Evolutionary conservation across 176 grass and related monocot genomes (phyloP), one percentile per base, ranked within the genome.

Genomic region (Hordeum marinum): DNA sequence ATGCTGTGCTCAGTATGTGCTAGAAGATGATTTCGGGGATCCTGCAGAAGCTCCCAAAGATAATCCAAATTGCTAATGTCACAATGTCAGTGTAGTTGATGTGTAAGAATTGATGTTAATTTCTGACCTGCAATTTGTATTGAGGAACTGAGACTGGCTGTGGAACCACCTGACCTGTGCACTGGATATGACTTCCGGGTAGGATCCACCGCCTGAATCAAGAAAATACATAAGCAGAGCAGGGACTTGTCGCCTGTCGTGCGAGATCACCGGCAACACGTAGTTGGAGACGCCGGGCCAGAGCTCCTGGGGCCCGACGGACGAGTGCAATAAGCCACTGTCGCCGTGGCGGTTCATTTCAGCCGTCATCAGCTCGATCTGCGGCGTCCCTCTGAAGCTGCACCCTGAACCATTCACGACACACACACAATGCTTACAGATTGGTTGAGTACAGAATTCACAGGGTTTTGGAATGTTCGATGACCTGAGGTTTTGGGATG

Each of bases 1-100:
- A 95, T 23, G 85, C 68, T 34, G 65, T 87, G 82, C 93, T 95
- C 12, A 93, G 93, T 92, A 98, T 95, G 43, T 98, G 95, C 95
- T 93, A 98, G 63, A 98, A 98, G 24, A 95, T 78, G 6, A 98
- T 36, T 83, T 98, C 93, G 11, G 93, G 80, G 17, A 95, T 85
- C 76, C 93, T 98, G 82, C 12, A 40, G 3, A 37, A 78, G 11
- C 48, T 54, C 48, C 18, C 8, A 59, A 59, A 59, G 55, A 23
- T 59, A 0, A 59, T 54, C 6, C 50, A 54, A 54, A 48, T 48
- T 48, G 18, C 8, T 3, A 68, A 11, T 68, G 8, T 36, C 45
- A 48, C 13, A 14, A 50, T 50, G 46, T 54, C 17, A 20, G 48
- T 0, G 6, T 7, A 57, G 9, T 57, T 55, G 15, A 7, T 12